Evolutionary conservation across 1,284 basidiomycete genomes (phyloP).

Genomic region (Ganoderma sinense): DNA sequence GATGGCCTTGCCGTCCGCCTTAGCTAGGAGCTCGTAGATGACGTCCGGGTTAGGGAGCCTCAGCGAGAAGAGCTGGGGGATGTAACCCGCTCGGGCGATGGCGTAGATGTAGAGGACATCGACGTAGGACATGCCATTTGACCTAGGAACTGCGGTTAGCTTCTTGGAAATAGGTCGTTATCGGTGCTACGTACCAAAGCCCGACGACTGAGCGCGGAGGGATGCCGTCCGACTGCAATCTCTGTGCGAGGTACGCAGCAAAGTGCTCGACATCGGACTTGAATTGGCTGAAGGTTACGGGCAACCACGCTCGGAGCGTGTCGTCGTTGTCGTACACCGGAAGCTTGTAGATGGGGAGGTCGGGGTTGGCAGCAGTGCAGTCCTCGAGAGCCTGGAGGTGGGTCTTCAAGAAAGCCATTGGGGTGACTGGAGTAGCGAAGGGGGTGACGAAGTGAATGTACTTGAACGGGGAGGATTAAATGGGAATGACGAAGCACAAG

Average conservation of each 20-base stretch:
- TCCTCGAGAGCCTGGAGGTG: slow-evolving; percentile 60
- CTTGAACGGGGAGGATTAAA: slow-evolving; percentile 16
- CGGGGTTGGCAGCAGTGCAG: slow-evolving; percentile 49
- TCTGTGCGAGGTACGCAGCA: slow-evolving; percentile 59
- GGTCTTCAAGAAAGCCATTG: slow-evolving; percentile 39
- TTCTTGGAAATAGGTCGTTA: neutral
- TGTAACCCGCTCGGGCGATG: slow-evolving; percentile 70
- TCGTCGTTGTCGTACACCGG: slow-evolving; percentile 48
- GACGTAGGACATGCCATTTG: slow-evolving; percentile 68
- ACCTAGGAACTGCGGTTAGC: slow-evolving; percentile 47
- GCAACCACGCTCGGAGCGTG: slow-evolving; percentile 50
- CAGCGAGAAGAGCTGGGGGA: slow-evolving; percentile 76
- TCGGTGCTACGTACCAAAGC: slow-evolving; percentile 56
- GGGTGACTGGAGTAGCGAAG: neutral
- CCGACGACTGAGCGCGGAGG: slow-evolving; percentile 65
- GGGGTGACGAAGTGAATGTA: slow-evolving; percentile 10
- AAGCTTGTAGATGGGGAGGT: slow-evolving; percentile 54
- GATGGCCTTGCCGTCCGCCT: slow-evolving; percentile 62
- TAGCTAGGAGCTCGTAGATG: slow-evolving; percentile 66
- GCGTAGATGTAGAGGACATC: slow-evolving; percentile 77
- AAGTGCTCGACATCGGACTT: slow-evolving; percentile 58
- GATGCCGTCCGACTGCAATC: slow-evolving; percentile 51
- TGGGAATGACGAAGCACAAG: slow-evolving; percentile 15
- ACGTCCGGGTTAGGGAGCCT: slow-evolving; percentile 72
- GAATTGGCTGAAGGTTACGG: slow-evolving; percentile 61